Percentiles rank a stretch among this genome's conserved stretches.
Conservation (phyloP, 768 basidiomycete species). For the Amanita rimosa region DNA sequence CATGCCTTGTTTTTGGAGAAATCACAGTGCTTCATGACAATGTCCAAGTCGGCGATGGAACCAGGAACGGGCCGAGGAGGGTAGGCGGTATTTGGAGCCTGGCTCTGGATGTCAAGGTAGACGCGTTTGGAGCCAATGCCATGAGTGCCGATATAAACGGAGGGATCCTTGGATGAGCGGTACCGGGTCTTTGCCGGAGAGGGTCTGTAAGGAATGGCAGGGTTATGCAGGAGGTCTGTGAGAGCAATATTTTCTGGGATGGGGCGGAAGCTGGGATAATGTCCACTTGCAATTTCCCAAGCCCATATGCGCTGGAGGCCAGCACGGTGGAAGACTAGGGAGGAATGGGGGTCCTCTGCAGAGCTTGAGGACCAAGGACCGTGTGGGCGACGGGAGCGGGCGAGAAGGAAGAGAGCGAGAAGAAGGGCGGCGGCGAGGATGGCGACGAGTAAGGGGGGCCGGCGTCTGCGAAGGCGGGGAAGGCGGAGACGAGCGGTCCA, state of each 20-base stretch:
- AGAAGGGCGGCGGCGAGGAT: constrained; percentile 40
- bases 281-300: constrained; percentile 88
- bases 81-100: constrained; percentile 55
- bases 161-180: constrained; percentile 31
- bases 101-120: constrained; percentile 59
- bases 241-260: constrained; percentile 58
- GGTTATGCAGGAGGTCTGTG: constrained; percentile 45
- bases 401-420: constrained; percentile 35
- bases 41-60: constrained; percentile 81
- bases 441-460: constrained; percentile 23
- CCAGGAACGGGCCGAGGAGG: constrained; percentile 77
- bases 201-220: constrained; percentile 47
- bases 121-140: constrained; percentile 67
- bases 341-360: constrained; percentile 36
- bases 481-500: constrained; percentile 51
- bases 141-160: constrained; percentile 34
- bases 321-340: constrained; percentile 56
- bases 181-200: constrained; percentile 36
- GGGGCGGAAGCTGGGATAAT: constrained; percentile 66
- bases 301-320: constrained; percentile 83
- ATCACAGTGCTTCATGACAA: constrained; percentile 78
- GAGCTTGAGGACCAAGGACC: constrained; percentile 10
- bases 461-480: constrained; percentile 12
- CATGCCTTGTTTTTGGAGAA: constrained; percentile 62
- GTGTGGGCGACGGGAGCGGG: constrained; percentile 22